Evolutionary conservation across 2,329 filamentous ascomycete genomes (phyloP).

Genomic region (Thermoascus crustaceus): DNA sequence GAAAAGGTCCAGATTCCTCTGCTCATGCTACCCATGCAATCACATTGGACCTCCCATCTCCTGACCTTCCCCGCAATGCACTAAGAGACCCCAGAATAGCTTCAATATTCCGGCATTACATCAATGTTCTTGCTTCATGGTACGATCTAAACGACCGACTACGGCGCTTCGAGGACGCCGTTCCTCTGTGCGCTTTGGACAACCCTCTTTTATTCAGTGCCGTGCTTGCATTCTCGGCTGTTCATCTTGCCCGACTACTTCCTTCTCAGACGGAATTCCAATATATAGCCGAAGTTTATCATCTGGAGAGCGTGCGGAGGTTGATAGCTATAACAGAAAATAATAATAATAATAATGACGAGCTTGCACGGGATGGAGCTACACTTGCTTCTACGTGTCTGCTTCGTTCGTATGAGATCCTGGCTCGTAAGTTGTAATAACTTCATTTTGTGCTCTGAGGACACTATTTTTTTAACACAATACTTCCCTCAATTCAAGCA

Average conservation of each 20-base stretch:
- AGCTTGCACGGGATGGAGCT: constrained; percentile 28
- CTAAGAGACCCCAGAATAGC: constrained; percentile 7
- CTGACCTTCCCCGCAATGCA: constrained; percentile 1
- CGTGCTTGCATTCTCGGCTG: constrained; percentile 39
- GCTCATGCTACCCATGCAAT: too few relatives aligned
- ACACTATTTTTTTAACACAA: too few relatives aligned
- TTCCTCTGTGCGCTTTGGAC: constrained; percentile 32
- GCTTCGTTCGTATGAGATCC: constrained; percentile 43
- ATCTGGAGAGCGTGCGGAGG: constrained; percentile 32
- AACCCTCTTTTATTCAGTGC: constrained; percentile 39
- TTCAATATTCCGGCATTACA: constrained; percentile 34
- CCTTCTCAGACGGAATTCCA: constrained; percentile 11
- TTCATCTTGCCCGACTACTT: constrained; percentile 28
- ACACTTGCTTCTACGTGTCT: constrained; percentile 42
- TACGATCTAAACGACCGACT: constrained; percentile 40
- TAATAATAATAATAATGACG: constrained; percentile 20
- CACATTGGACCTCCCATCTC: not conserved
- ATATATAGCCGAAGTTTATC: constrained; percentile 32
- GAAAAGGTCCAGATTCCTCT: too few relatives aligned
- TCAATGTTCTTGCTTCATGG: constrained; percentile 33
- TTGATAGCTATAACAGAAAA: constrained; percentile 34
- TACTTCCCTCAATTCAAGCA: too few relatives aligned
- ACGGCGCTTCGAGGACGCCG: constrained; percentile 26
- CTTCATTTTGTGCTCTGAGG: not conserved
- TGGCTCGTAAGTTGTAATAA: constrained; percentile 27